Percentiles rank a stretch among this genome's conserved stretches.
phyloP scores from a whole-genome alignment of 1,284 basidiomycete species.

The Xerocomus minutiporus region DNA sequence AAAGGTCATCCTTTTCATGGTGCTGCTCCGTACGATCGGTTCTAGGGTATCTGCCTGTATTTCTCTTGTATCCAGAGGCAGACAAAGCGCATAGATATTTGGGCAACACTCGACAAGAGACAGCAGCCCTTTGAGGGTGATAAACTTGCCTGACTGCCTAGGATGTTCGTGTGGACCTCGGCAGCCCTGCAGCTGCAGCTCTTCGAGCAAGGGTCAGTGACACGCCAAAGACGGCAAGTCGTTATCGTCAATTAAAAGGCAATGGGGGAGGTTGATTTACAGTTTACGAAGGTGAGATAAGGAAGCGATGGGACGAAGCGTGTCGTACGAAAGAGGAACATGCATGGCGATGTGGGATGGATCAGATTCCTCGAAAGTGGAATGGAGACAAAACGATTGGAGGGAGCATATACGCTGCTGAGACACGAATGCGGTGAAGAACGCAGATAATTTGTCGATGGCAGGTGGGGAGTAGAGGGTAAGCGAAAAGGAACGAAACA shows the following conservation, averaged over 20 bases:
- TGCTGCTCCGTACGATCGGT: not conserved
- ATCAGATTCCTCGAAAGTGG: not conserved
- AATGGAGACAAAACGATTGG: not conserved
- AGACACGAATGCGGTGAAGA: not conserved
- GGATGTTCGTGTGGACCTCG: not conserved
- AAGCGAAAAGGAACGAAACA: not conserved
- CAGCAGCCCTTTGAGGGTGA: not conserved
- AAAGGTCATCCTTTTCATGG: not conserved
- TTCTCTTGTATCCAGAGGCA: not conserved
- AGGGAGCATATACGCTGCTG: not conserved
- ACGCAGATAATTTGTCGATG: not conserved
- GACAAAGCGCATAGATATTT: not conserved
- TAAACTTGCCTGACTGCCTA: not conserved
- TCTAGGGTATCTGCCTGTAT: not conserved
- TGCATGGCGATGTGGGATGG: not conserved
- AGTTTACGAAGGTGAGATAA: not conserved
- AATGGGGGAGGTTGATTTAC: not conserved
- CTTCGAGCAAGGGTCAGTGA: not conserved
- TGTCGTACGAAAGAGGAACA: not conserved
- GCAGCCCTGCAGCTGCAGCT: not conserved
- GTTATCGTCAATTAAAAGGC: conserved; percentile 3
- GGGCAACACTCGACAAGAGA: not conserved
- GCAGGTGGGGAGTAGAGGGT: not conserved
- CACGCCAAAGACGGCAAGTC: not conserved
- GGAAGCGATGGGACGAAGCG: not conserved